Evolutionary conservation across 108 stramenopile species (phyloP), one percentile per base, ranked within the genome.

Genomic region (Cyclostephanos invisitatus): DNA sequence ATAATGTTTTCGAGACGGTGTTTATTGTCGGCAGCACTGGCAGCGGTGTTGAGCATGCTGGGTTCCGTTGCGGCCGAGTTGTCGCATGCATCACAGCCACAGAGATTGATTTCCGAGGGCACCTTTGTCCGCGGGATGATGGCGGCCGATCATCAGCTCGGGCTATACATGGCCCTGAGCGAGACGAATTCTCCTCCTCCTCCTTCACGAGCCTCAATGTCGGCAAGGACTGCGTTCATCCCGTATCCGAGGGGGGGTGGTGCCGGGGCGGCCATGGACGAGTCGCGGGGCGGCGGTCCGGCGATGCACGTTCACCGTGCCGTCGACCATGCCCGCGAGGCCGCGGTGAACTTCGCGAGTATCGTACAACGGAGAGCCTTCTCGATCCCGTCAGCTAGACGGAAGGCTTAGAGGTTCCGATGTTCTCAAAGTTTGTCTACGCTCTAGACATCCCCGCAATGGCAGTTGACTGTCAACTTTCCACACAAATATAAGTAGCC

Each of bases 91-190:
- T 36, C 67, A 46, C 55, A 28, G 40, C 44, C 46, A 18, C 36
- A 42, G 11, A 9, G 11, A 49, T 63, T 60, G 21, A 21, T 59
- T 5, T 40, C 76, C 35, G 67, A 77, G 58, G 68, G 56, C 48
- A 25, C 64, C 9, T 77, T 77, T 35, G 67, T 77, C 50, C 76
- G 76, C 5, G 76, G 76, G 40, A 70, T 77, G 76, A 65, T 77
- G 76, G 67, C 76, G 29, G 67, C 76, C 35, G 76, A 77, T 62
- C 57, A 69, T 51, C 76, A 77, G 42, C 70, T 70, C 62, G 68
- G 61, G 48, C 61, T 77, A 15, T 77, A 77, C 54, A 70, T 77
- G 63, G 36, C 64, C 32, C 27, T 69, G n/a, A 58, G 57, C 64
- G 73, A 74, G 37, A 65, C 72, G 38, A 64, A 63, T 51, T 21